phyloP scores from a whole-genome alignment of 2,329 filamentous ascomycete genomes.

The Chaetomium olivaceum region DNA sequence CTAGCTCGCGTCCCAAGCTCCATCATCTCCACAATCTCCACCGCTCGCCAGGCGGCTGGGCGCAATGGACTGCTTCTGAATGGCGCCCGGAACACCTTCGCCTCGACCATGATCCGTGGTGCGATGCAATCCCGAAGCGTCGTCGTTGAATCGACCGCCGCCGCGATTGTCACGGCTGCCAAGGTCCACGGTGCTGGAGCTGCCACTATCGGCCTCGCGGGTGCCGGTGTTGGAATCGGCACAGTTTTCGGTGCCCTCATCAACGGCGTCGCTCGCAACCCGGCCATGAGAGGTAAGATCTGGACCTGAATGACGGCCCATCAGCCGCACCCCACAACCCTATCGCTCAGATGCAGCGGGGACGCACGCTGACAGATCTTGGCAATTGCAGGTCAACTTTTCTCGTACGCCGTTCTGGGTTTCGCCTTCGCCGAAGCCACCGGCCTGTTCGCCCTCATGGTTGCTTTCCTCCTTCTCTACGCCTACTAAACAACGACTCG shows the following conservation, averaged over 20 bases:
- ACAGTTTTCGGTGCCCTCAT: slow-evolving; percentile 32
- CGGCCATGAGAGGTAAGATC: slow-evolving; percentile 29
- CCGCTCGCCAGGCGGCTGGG: slow-evolving; percentile 26
- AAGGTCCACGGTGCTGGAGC: slow-evolving; percentile 33
- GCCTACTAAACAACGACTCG: slow-evolving; percentile 27
- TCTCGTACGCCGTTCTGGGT: slow-evolving; percentile 64
- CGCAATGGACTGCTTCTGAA: slow-evolving; percentile 33
- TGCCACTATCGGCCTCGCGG: slow-evolving; percentile 33
- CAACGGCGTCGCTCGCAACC: slow-evolving; percentile 32
- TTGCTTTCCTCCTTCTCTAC: slow-evolving; percentile 34
- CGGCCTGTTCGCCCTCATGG: slow-evolving; percentile 54
- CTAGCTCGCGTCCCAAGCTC: slow-evolving; percentile 34
- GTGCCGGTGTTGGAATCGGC: slow-evolving; percentile 33
- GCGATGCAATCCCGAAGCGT: slow-evolving; percentile 34
- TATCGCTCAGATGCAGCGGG: not conserved
- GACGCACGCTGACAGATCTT: slow-evolving; percentile 16
- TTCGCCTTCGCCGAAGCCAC: slow-evolving; percentile 66
- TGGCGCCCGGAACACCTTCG: slow-evolving; percentile 29
- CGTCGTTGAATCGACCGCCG: slow-evolving; percentile 34
- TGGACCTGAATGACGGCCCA: not conserved
- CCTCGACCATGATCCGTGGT: slow-evolving; percentile 28
- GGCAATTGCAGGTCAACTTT: slow-evolving; percentile 30
- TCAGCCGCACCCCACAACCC: not conserved
- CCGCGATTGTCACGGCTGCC: slow-evolving; percentile 31
- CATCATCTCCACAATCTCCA: slow-evolving; percentile 33